phyloP scores from a whole-genome alignment of 1,284 basidiomycete species.

The Caloboletus inedulis region DNA sequence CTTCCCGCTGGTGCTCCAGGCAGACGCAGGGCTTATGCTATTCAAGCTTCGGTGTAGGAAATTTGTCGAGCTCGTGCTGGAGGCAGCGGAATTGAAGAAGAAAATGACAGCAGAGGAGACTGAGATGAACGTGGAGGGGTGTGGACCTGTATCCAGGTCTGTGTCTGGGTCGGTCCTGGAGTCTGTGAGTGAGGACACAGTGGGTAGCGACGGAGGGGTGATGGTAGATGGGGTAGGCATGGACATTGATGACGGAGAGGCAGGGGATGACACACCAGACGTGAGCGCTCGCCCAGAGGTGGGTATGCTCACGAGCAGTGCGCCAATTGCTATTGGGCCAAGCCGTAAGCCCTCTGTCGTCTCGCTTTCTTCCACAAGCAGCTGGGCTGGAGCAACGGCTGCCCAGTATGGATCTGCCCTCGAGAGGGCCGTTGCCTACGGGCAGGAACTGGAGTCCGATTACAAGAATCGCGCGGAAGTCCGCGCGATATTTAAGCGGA shows the following conservation, averaged over 20 bases:
- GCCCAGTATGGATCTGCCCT: conserved; percentile 55
- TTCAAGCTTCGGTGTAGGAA: conserved; percentile 79
- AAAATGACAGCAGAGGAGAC: conserved; percentile 44
- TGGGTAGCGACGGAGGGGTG: conserved; percentile 26
- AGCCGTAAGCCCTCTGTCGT: conserved; percentile 28
- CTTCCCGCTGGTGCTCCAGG: conserved; percentile 62
- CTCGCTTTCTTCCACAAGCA: conserved; percentile 26
- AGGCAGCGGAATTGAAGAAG: conserved; percentile 64
- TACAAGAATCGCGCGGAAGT: conserved; percentile 69
- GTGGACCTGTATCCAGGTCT: conserved; percentile 29
- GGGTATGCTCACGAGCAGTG: conserved; percentile 22
- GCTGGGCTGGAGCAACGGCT: conserved; percentile 32
- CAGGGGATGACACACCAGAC: conserved; percentile 12
- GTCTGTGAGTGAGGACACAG: conserved; percentile 28
- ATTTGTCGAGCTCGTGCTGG: conserved; percentile 76
- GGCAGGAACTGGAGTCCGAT: conserved; percentile 63
- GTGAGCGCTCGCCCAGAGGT: conserved; percentile 22
- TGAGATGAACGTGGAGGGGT: conserved; percentile 28
- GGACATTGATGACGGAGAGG: conserved; percentile 51
- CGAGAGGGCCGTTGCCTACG: conserved; percentile 63
- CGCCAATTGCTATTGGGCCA: conserved; percentile 31
- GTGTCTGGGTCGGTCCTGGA: conserved; percentile 25
- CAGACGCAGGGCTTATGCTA: conserved; percentile 61
- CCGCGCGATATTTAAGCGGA: conserved; percentile 60
- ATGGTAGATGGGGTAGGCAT: conserved; percentile 45